Conservation (phyloP, 108 stramenopile genomes). For the Skeletonema tropicum region DNA sequence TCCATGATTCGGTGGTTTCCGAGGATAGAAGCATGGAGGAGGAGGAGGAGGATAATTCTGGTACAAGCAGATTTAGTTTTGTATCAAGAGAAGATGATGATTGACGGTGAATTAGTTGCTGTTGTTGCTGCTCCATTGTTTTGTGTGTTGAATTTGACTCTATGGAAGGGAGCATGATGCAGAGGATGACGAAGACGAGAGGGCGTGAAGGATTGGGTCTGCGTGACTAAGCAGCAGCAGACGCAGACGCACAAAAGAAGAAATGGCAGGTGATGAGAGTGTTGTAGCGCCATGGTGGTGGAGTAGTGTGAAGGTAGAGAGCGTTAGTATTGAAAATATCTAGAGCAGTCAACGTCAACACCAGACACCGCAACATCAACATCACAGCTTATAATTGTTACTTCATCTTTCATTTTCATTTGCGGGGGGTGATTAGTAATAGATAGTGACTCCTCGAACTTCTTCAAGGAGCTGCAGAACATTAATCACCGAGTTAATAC, state of each 20-base stretch:
- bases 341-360: too few species aligned
- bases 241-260: neutral
- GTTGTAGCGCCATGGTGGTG: neutral
- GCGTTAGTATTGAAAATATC: too few species aligned
- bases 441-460: too few species aligned
- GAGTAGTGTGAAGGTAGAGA: too few species aligned
- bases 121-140: neutral
- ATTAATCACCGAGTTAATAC: too few species aligned
- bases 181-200: neutral
- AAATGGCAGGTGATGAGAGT: neutral
- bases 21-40: conserved; percentile 26
- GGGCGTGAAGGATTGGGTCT: neutral
- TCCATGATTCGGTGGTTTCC: conserved; percentile 60
- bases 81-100: neutral
- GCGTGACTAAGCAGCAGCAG: neutral
- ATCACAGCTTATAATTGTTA: too few species aligned
- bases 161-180: neutral
- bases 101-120: neutral
- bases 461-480: too few species aligned
- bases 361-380: too few species aligned
- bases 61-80: neutral
- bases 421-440: too few species aligned
- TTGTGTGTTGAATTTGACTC: neutral
- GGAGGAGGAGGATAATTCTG: conserved; percentile 3
- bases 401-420: too few species aligned